phyloP scores from a whole-genome alignment of 75 land plant genomes.

The Larix kaempferi region DNA sequence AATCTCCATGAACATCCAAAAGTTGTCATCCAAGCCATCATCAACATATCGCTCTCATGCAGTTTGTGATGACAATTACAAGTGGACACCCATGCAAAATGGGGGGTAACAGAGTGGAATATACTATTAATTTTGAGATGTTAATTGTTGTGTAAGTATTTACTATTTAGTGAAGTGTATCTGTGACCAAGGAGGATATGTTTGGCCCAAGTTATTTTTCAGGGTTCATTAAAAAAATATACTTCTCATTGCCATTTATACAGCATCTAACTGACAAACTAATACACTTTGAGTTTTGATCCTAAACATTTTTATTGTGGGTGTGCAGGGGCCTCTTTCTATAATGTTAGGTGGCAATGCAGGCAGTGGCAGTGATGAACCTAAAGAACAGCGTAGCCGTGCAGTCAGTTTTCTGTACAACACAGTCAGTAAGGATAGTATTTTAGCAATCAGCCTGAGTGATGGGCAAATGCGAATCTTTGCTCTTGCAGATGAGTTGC shows the following conservation, averaged over 20 bases:
- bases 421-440: slow-evolving; percentile 75
- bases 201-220: background rate
- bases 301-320: background rate
- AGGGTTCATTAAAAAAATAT: background rate
- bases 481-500: slow-evolving; percentile 95
- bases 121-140: background rate
- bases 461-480: slow-evolving; percentile 82
- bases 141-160: background rate
- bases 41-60: no score
- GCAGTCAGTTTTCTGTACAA: slow-evolving; percentile 72
- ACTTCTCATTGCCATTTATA: background rate
- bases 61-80: no score
- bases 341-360: slow-evolving; percentile 23
- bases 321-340: slow-evolving; percentile 80
- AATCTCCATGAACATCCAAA: no score
- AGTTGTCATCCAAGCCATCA: no score
- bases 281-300: background rate
- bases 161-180: background rate
- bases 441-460: slow-evolving; percentile 70
- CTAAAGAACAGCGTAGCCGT: slow-evolving; percentile 33
- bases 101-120: background rate
- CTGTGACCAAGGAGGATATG: background rate
- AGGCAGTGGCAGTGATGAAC: slow-evolving; percentile 13
- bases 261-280: background rate
- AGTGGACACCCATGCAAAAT: no score